These are phyloP conservation scores for Mollisiaceae sp. DNA, from an alignment of 2,329 filamentous ascomycete species.

Conservation along the genomic window DNA sequence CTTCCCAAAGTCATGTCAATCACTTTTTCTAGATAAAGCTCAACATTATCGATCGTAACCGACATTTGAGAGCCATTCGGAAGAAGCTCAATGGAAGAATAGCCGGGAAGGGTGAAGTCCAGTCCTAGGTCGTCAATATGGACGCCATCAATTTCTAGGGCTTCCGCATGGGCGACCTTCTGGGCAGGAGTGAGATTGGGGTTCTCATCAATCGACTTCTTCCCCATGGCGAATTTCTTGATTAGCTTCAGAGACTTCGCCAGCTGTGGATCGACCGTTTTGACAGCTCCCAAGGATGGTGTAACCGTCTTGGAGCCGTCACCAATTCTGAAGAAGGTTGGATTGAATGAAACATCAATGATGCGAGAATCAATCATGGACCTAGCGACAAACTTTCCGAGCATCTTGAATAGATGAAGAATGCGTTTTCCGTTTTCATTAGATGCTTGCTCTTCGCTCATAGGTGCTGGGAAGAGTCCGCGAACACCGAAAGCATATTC, in stretches of 20 bases:
- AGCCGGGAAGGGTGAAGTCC: conserved; percentile 94
- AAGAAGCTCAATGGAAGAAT: conserved; percentile 83
- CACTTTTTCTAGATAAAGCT: conserved; percentile 83
- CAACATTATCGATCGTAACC: conserved; percentile 92
- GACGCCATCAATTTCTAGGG: conserved; percentile 76
- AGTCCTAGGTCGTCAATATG: conserved; percentile 85
- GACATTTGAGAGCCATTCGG: conserved; percentile 73
- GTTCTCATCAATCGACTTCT: conserved; percentile 81
- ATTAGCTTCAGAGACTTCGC: conserved; percentile 85
- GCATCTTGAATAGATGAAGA: conserved; percentile 85
- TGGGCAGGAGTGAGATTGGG: conserved; percentile 66
- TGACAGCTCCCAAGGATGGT: conserved; percentile 87
- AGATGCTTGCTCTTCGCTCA: conserved; percentile 77
- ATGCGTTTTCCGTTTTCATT: conserved; percentile 86
- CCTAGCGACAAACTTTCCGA: conserved; percentile 95
- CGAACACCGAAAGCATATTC: conserved; percentile 86
- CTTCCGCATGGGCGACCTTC: conserved; percentile 72
- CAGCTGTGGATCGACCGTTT: conserved; percentile 83
- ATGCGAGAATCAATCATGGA: conserved; percentile 99
- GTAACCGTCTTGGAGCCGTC: conserved; percentile 68
- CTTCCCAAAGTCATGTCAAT: conserved; percentile 90
- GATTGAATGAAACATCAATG: conserved; percentile 96
- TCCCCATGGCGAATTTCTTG: conserved; percentile 83
- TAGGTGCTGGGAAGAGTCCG: conserved; percentile 89
- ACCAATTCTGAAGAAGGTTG: conserved; percentile 95